A percentile compares a stretch with the other conserved stretches of the same genome.
Conservation (phyloP, 2,329 filamentous ascomycete genomes). For the Aspergillus proliferans region DNA sequence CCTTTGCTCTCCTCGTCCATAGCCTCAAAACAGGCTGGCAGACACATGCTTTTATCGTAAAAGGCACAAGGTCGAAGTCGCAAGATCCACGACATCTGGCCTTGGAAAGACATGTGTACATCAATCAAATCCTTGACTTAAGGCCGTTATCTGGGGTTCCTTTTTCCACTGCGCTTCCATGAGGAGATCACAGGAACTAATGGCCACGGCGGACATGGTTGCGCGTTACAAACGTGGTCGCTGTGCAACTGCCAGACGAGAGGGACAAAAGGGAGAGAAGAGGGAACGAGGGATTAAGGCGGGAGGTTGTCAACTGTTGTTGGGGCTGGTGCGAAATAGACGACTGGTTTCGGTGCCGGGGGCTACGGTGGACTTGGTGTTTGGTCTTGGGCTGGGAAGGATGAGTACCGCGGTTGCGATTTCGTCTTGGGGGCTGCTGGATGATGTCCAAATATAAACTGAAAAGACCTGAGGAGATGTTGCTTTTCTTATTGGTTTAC, state of each 20-base stretch:
- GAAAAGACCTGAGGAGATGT: constrained; percentile 43
- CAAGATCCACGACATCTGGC: constrained; percentile 16
- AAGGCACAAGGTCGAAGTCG: constrained; percentile 21
- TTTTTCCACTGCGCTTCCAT: constrained; percentile 35
- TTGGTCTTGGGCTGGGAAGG: constrained; percentile 3
- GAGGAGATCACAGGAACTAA: constrained; percentile 37
- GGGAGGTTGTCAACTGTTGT: constrained; percentile 1
- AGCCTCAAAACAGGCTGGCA: constrained; percentile 8
- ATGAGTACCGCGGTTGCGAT: constrained; percentile 25
- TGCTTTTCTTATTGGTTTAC: background rate
- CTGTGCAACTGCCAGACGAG: constrained; percentile 3
- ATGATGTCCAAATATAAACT: constrained; percentile 38
- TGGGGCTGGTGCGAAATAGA: background rate
- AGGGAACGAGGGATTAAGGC: constrained; percentile 1
- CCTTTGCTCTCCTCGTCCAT: constrained; percentile 3
- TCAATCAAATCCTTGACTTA: constrained; percentile 3
- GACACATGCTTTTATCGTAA: constrained; percentile 16
- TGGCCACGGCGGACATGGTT: constrained; percentile 36
- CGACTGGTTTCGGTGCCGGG: background rate
- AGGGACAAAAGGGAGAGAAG: constrained; percentile 1
- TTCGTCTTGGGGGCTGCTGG: constrained; percentile 19
- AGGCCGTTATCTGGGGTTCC: constrained; percentile 36
- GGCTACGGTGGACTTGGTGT: constrained; percentile 12
- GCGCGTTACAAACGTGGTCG: background rate
- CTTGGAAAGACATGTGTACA: constrained; percentile 25